Evolutionary conservation across 768 basidiomycete genomes (phyloP), one percentile per base, ranked within the genome.

Genomic region (Russula earlei): DNA sequence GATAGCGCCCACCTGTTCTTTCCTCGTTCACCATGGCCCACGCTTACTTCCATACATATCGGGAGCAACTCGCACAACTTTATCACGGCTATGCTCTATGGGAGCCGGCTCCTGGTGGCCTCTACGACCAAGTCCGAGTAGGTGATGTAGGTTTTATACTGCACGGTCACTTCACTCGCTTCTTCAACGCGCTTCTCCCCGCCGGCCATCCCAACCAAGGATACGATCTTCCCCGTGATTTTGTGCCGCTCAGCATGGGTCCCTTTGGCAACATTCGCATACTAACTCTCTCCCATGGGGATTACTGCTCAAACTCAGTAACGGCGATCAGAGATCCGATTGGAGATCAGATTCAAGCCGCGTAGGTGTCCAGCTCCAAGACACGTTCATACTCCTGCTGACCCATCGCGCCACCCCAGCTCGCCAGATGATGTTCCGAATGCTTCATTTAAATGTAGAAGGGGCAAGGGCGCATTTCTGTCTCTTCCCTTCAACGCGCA

Each of bases 131-230:
- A 8, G 61, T 62, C 42, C 40, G 45, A 5, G 53, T 62, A 12
- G 62, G 61, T 9, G 60, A 63, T 34, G 62, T 63, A 20, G 62
- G 62, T 45, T 63, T 57, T 45, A 40, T 62, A 24, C 41, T 25
- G 14, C 44, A 61, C 17, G 61, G 62, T 20, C 36, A 44, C 33
- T 63, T 63, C 42, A 38, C 46, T 44, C 51, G 55, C 29, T 38
- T 62, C 22, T 63, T 62, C 56, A 63, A 60, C 6, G 47, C 48
- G 24, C 51, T 37, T 5, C 46, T 52, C 20, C n/a, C 29, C 22
- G 51, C 27, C 42, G 48, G 44, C n/a, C 10, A 56, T 46, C 55
- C 55, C 22, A 49, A 56, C 27, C 40, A 22, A 24, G 17, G 11
- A n/a, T 15, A 24, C 1, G 41, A 27, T 19, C 11, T 8, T 20